These are phyloP conservation scores for Colletotrichum caudatum DNA, from an alignment of 2,329 filamentous ascomycete species.

Conservation along the genomic window DNA sequence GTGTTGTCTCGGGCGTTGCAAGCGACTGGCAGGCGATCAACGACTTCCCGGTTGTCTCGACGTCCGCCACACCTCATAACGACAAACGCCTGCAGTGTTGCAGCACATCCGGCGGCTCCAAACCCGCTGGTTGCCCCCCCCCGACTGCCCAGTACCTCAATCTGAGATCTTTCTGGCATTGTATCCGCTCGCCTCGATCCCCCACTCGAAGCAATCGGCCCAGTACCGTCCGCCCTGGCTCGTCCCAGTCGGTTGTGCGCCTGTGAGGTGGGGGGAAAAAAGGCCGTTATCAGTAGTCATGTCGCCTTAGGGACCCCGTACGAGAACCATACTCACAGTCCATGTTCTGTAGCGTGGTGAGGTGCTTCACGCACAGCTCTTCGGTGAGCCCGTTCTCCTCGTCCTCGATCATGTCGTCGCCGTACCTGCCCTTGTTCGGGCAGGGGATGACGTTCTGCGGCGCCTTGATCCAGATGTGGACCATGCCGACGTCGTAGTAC, in stretches of 20 bases:
- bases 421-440: not conserved
- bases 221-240: conserved; percentile 15
- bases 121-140: too few relatives aligned
- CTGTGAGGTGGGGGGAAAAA: not conserved
- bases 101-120: too few relatives aligned
- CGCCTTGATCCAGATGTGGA: conserved; percentile 31
- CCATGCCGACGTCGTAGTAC: conserved; percentile 17
- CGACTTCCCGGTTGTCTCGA: not conserved
- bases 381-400: not conserved
- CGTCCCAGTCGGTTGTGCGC: not conserved
- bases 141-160: not conserved
- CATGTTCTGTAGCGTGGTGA: conserved; percentile 15
- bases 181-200: conserved; percentile 35
- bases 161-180: conserved; percentile 4
- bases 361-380: conserved; percentile 5
- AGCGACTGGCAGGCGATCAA: too few relatives aligned
- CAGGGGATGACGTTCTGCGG: conserved; percentile 6
- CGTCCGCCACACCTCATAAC: too few relatives aligned
- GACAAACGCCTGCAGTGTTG: too few relatives aligned
- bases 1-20: not conserved
- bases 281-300: conserved; percentile 1
- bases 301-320: too few relatives aligned
- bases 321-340: conserved; percentile 12
- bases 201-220: conserved; percentile 38
- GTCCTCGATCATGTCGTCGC: conserved; percentile 3